Conservation (phyloP, 2,329 filamentous ascomycete genomes). For the Arthroderma sp. region DNA sequence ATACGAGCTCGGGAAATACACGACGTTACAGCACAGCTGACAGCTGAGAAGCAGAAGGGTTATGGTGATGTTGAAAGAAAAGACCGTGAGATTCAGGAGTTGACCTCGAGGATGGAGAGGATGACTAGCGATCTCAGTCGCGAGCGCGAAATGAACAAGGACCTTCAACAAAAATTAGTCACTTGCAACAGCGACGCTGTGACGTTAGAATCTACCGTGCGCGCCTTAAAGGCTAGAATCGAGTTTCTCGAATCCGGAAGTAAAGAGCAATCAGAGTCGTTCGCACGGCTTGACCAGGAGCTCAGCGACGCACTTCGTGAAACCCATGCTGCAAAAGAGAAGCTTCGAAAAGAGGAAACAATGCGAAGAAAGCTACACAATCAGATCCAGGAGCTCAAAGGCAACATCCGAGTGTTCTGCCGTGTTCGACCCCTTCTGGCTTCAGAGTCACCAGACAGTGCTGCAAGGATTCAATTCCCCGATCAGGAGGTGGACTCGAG, state of each 20-base stretch:
- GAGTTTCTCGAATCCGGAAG: slow-evolving; percentile 82
- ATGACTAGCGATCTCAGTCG: slow-evolving; percentile 40
- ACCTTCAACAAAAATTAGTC: slow-evolving; percentile 45
- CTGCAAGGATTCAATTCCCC: slow-evolving; percentile 66
- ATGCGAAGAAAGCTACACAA: slow-evolving; percentile 86
- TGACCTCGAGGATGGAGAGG: slow-evolving; percentile 27
- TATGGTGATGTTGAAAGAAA: slow-evolving; percentile 39
- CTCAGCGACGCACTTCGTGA: slow-evolving; percentile 63
- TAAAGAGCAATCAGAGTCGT: slow-evolving; percentile 77
- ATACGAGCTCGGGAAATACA: slow-evolving; percentile 50
- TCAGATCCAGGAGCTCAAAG: slow-evolving; percentile 93
- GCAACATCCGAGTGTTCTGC: slow-evolving; percentile 97
- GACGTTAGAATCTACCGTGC: slow-evolving; percentile 60
- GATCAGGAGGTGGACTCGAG: slow-evolving; percentile 69
- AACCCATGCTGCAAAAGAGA: slow-evolving; percentile 60
- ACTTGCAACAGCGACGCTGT: slow-evolving; percentile 49
- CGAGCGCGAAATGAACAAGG: slow-evolving; percentile 49
- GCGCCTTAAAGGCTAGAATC: slow-evolving; percentile 66
- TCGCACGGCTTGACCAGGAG: slow-evolving; percentile 64
- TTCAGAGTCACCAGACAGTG: slow-evolving; percentile 43
- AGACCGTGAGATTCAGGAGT: slow-evolving; percentile 38
- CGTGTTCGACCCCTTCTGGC: slow-evolving; percentile 67
- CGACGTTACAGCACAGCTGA: slow-evolving; percentile 45
- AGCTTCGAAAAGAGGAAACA: slow-evolving; percentile 82
- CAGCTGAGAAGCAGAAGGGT: slow-evolving; percentile 32